A percentile compares a stretch with the other conserved stretches of the same genome.
Conservation (phyloP, 169 alveolate genomes). For the Amoebophrya sp. region DNA sequence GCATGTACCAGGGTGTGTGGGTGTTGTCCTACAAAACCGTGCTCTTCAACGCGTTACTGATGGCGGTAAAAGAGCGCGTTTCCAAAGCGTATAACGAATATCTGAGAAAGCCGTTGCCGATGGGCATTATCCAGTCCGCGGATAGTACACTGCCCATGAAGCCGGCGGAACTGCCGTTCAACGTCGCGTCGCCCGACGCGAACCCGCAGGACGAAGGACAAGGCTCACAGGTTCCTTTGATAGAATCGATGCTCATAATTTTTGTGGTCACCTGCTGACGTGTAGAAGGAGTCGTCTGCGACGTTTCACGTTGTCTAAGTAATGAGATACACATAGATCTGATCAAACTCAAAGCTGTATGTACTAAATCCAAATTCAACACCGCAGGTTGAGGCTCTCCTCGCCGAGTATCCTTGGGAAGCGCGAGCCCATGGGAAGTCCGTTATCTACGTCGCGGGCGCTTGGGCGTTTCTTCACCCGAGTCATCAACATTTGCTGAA, state of each 20-base stretch:
- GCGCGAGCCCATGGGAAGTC: neutral
- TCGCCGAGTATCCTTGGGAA: slow-evolving; percentile 13
- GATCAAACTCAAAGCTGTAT: too few species aligned
- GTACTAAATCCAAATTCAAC: too few species aligned
- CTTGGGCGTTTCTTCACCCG: neutral
- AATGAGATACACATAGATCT: too few species aligned
- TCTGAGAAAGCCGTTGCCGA: too few species aligned
- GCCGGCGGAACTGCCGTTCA: neutral
- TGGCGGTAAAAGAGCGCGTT: neutral
- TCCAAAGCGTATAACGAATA: neutral
- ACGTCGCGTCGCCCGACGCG: neutral
- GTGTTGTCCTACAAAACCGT: neutral
- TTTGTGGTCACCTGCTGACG: too few species aligned
- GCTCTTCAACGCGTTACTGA: neutral
- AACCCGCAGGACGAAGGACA: slow-evolving; percentile 18
- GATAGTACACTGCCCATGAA: too few species aligned
- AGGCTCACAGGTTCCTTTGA: too few species aligned
- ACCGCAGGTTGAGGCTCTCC: neutral
- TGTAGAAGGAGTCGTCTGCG: too few species aligned
- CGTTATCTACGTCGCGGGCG: neutral
- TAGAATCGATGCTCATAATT: too few species aligned
- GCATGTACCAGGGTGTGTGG: slow-evolving; percentile 19
- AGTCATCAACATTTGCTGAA: neutral
- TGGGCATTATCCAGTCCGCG: too few species aligned
- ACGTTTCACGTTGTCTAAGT: too few species aligned